Conservation (phyloP, 805 yeast genomes). For the Wickerhamiella sergipiensis region DNA sequence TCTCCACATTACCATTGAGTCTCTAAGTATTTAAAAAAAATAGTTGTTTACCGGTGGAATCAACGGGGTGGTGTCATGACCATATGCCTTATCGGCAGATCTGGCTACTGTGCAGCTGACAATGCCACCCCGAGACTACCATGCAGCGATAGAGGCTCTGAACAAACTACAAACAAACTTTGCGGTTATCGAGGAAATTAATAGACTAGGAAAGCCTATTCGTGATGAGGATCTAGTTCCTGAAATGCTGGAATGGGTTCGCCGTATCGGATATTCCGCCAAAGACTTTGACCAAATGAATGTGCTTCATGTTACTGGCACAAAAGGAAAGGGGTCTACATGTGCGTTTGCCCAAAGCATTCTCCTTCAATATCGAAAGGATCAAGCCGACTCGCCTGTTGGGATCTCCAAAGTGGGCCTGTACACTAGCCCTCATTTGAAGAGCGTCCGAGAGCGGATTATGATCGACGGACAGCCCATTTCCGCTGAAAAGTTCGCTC, state of each 20-base stretch:
- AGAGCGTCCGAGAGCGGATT: slow-evolving; percentile 83
- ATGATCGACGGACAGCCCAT: slow-evolving; percentile 79
- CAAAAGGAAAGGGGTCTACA: slow-evolving; percentile 97
- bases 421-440: slow-evolving; percentile 94
- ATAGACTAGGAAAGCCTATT: slow-evolving; percentile 55
- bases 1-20: slow-evolving; percentile 32
- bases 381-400: slow-evolving; percentile 9
- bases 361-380: slow-evolving; percentile 41
- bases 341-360: slow-evolving; percentile 88
- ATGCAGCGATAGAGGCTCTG: slow-evolving; percentile 74
- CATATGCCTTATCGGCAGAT: not conserved
- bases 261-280: slow-evolving; percentile 54
- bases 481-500: slow-evolving; percentile 63
- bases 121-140: slow-evolving; percentile 12
- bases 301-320: slow-evolving; percentile 87
- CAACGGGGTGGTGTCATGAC: too few relatives aligned
- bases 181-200: slow-evolving; percentile 73
- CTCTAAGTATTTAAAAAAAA: not conserved
- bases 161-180: slow-evolving; percentile 85
- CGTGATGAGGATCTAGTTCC: slow-evolving; percentile 48
- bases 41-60: not conserved
- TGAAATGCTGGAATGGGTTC: slow-evolving; percentile 74
- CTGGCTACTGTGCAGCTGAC: not conserved
- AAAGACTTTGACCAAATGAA: slow-evolving; percentile 61
- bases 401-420: slow-evolving; percentile 59